These are phyloP conservation scores for Phylloporus sp. DNA, from an alignment of 1,284 basidiomycete species.

Conservation along the genomic window DNA sequence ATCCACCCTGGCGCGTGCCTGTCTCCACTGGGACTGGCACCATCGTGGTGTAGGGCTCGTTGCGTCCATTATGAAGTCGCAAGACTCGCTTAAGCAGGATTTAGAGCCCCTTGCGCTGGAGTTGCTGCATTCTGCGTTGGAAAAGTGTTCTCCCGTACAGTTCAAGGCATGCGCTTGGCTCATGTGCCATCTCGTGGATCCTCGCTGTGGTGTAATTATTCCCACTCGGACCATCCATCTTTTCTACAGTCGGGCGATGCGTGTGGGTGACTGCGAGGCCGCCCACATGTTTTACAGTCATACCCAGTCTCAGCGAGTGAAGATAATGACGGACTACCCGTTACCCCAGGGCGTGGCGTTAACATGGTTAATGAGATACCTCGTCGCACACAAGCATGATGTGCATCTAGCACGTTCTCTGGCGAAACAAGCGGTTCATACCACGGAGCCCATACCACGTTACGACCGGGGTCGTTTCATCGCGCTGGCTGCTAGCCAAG, in stretches of 20 bases:
- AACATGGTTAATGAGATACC: constrained; percentile 59
- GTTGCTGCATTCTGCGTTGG: constrained; percentile 49
- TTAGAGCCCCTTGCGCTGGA: constrained; percentile 40
- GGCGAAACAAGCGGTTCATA: constrained; percentile 55
- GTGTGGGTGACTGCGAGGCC: constrained; percentile 35
- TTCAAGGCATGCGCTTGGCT: constrained; percentile 43
- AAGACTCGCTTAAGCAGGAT: constrained; percentile 39
- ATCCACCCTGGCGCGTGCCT: constrained; percentile 54
- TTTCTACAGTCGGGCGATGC: constrained; percentile 53
- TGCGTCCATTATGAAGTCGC: constrained; percentile 41
- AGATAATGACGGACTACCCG: constrained; percentile 49
- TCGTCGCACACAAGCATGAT: constrained; percentile 49
- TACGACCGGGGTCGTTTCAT: constrained; percentile 58
- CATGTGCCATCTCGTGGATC: constrained; percentile 38
- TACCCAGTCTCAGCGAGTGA: constrained; percentile 45
- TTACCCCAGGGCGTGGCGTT: constrained; percentile 54
- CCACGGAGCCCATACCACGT: constrained; percentile 49
- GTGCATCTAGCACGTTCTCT: constrained; percentile 51
- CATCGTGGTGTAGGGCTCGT: constrained; percentile 49
- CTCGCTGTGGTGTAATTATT: constrained; percentile 39
- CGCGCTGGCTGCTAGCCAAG: constrained; percentile 50
- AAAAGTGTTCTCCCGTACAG: constrained; percentile 38
- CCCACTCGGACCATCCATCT: constrained; percentile 51
- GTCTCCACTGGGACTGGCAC: constrained; percentile 59
- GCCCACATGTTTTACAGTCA: constrained; percentile 53